phyloP scores from a whole-genome alignment of 169 alveolate species.

The Cardiosporidium cionae region DNA sequence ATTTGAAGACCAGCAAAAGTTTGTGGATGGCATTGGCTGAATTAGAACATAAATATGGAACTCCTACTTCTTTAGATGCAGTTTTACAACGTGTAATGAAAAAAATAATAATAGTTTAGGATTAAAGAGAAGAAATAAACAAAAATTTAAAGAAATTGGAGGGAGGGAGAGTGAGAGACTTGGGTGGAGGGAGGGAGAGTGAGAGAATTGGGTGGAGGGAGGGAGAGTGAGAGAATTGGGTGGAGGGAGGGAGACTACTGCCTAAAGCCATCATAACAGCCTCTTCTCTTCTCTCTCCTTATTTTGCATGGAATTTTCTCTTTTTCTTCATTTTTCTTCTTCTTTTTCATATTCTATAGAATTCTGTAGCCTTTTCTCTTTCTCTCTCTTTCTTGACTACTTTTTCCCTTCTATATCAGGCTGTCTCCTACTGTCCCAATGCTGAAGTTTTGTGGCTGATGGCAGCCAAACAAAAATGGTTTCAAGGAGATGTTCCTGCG shows the following conservation, averaged over 20 bases:
- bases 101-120: too few relatives aligned
- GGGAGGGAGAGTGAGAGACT: neutral
- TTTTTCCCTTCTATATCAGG: slow-evolving; percentile 34
- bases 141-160: too few relatives aligned
- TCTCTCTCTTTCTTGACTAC: too few relatives aligned
- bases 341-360: too few relatives aligned
- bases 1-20: slow-evolving; percentile 46
- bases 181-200: neutral
- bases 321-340: too few relatives aligned
- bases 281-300: too few relatives aligned
- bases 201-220: neutral
- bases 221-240: too few relatives aligned
- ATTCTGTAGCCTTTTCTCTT: too few relatives aligned
- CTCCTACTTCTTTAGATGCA: slow-evolving; percentile 60
- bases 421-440: slow-evolving; percentile 78
- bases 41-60: slow-evolving; percentile 84
- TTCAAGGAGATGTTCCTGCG: slow-evolving; percentile 70
- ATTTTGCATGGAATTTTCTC: too few relatives aligned
- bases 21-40: slow-evolving; percentile 92
- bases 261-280: too few relatives aligned
- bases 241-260: too few relatives aligned
- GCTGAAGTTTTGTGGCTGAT: slow-evolving; percentile 83
- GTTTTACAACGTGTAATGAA: slow-evolving; percentile 60
- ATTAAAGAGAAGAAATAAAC: too few relatives aligned
- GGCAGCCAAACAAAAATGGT: slow-evolving; percentile 83